phyloP scores from a whole-genome alignment of 352 stramenopile species.

The Phytopythium kandeliae region DNA sequence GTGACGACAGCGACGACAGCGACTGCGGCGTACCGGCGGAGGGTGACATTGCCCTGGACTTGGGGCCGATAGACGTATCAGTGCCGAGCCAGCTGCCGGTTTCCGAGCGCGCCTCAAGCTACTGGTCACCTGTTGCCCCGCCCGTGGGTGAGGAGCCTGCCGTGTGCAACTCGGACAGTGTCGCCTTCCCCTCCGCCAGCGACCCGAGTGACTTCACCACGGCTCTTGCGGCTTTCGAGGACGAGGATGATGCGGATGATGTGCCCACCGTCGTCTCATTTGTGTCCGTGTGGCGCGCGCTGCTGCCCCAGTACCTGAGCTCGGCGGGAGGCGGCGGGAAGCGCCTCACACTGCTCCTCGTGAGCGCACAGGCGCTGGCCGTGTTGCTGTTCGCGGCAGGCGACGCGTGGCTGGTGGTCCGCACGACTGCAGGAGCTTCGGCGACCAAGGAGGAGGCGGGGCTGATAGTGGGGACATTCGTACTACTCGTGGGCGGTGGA shows the following conservation, averaged over 20 bases:
- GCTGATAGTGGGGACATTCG: slow-evolving; percentile 44
- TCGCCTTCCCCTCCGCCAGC: slow-evolving; percentile 6
- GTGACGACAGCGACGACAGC: too few relatives aligned
- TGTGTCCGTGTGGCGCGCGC: slow-evolving; percentile 26
- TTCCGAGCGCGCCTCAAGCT: neutral
- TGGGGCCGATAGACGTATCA: neutral
- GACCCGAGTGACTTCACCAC: slow-evolving; percentile 4
- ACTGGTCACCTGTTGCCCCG: slow-evolving; percentile 24
- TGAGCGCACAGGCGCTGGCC: slow-evolving; percentile 71
- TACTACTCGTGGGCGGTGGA: slow-evolving; percentile 37
- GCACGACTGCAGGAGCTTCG: slow-evolving; percentile 47
- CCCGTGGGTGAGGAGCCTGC: slow-evolving; percentile 16
- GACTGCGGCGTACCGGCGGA: too few relatives aligned
- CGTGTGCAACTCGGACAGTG: neutral
- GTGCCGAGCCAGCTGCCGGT: neutral
- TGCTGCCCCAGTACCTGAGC: slow-evolving; percentile 24
- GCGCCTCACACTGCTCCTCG: slow-evolving; percentile 36
- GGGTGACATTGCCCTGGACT: neutral
- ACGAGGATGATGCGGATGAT: slow-evolving; percentile 25
- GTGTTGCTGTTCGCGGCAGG: slow-evolving; percentile 82
- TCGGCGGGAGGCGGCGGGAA: slow-evolving; percentile 42
- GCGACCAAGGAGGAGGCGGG: slow-evolving; percentile 71
- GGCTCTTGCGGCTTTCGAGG: slow-evolving; percentile 8
- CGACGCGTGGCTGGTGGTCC: slow-evolving; percentile 91
- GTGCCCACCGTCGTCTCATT: slow-evolving; percentile 21